Conservation (phyloP, 2,329 filamentous ascomycete genomes). For the Clathrospora elynae region DNA sequence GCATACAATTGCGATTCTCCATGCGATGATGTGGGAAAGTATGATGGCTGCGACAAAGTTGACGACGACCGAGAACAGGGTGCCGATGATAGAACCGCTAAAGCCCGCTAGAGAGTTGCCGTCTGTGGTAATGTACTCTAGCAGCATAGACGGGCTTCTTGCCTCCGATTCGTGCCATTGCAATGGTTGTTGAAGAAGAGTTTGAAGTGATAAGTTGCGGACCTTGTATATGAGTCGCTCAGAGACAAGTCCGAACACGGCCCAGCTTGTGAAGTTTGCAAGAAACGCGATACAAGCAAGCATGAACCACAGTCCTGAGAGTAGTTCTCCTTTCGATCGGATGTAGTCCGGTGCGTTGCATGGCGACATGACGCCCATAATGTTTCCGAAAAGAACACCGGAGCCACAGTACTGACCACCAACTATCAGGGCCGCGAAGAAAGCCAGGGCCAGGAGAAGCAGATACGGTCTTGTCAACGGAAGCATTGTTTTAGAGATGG, state of each 20-base stretch:
- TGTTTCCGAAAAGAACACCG: slow-evolving; percentile 65
- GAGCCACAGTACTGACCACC: slow-evolving; percentile 63
- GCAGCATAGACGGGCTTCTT: slow-evolving; percentile 64
- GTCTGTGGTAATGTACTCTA: slow-evolving; percentile 72
- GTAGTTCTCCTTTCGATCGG: slow-evolving; percentile 57
- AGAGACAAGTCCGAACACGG: slow-evolving; percentile 62
- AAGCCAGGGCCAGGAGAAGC: slow-evolving; percentile 54
- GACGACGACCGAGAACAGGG: slow-evolving; percentile 68
- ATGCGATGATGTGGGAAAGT: slow-evolving; percentile 71
- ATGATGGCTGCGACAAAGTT: slow-evolving; percentile 72
- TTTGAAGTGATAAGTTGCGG: slow-evolving; percentile 67
- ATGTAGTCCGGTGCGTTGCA: slow-evolving; percentile 59
- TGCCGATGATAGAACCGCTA: slow-evolving; percentile 72
- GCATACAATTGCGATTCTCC: slow-evolving; percentile 76
- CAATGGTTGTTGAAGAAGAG: slow-evolving; percentile 68
- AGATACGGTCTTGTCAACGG: slow-evolving; percentile 54
- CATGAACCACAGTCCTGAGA: slow-evolving; percentile 64
- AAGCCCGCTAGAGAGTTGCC: slow-evolving; percentile 69
- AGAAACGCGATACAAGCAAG: slow-evolving; percentile 65
- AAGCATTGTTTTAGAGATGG: slow-evolving; percentile 39
- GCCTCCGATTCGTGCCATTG: slow-evolving; percentile 72
- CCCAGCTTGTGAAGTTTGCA: slow-evolving; percentile 66
- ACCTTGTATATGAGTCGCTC: slow-evolving; percentile 69
- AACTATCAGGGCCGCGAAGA: slow-evolving; percentile 59
- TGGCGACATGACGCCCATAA: slow-evolving; percentile 61